Conservation (phyloP, 352 stramenopile genomes). For the Phytophthora podocarpi region DNA sequence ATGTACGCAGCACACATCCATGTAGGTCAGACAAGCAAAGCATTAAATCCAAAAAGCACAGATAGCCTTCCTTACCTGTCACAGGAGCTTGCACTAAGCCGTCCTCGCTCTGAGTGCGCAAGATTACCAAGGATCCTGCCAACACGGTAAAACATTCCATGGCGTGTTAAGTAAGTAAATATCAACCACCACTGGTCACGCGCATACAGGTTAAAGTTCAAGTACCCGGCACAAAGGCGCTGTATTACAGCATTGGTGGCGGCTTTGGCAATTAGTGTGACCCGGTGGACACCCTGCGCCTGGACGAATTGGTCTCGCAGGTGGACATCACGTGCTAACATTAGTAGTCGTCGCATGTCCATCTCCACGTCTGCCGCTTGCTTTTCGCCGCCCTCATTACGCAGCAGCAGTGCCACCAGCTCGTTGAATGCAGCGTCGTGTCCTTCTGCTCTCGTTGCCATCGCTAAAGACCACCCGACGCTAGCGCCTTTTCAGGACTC, state of each 20-base stretch:
- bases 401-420: constrained; percentile 51
- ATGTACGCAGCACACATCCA: neutral
- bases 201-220: too few relatives aligned
- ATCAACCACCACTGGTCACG: too few relatives aligned
- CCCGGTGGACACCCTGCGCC: constrained; percentile 55
- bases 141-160: neutral
- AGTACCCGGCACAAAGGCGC: constrained; percentile 41
- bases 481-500: neutral
- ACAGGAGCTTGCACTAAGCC: constrained; percentile 69
- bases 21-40: neutral
- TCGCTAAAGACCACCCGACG: too few relatives aligned
- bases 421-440: constrained; percentile 53
- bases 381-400: constrained; percentile 50
- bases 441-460: constrained; percentile 7
- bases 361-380: constrained; percentile 46
- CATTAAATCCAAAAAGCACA: neutral
- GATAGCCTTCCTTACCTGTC: constrained; percentile 35
- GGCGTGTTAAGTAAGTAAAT: too few relatives aligned
- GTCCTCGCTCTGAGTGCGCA: constrained; percentile 51
- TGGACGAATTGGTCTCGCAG: constrained; percentile 65
- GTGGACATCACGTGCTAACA: constrained; percentile 51
- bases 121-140: constrained; percentile 70
- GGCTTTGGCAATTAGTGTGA: constrained; percentile 46
- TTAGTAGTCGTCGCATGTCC: constrained; percentile 58
- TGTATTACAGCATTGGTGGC: constrained; percentile 24